Percentiles rank a stretch among this genome's conserved stretches.
Conservation (phyloP, 2,329 filamentous ascomycete species). For the Cordyceps farinosa region DNA sequence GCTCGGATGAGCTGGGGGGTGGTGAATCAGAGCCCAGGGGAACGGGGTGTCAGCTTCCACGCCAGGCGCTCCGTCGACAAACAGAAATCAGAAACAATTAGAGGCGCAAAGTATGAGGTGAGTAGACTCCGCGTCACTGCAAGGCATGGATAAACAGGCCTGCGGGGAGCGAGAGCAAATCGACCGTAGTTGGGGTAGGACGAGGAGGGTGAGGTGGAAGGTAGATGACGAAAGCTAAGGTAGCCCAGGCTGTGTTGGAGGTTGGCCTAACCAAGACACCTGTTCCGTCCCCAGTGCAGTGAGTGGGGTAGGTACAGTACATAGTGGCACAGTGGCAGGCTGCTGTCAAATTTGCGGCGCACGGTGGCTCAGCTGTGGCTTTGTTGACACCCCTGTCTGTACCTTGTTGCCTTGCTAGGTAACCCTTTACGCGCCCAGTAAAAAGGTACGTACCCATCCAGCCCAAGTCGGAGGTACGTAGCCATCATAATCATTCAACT, state of each 20-base stretch:
- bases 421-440: too few relatives aligned
- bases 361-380: slow-evolving; percentile 15
- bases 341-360: neutral
- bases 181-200: neutral
- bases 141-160: neutral
- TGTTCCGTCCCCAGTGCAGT: neutral
- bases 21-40: slow-evolving; percentile 3
- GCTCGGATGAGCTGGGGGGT: slow-evolving; percentile 7
- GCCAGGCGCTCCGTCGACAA: neutral
- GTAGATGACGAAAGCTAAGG: slow-evolving; percentile 17
- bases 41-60: neutral
- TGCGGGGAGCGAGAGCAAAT: neutral
- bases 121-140: neutral
- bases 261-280: slow-evolving; percentile 14
- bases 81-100: neutral
- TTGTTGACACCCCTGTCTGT: neutral
- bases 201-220: neutral
- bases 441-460: neutral
- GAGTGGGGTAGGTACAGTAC: neutral
- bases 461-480: neutral
- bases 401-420: neutral
- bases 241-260: neutral
- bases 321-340: neutral
- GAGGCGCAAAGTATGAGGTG: neutral
- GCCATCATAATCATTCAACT: neutral